phyloP scores from a whole-genome alignment of 192 early-diverging fungal genomes.

The Coemansia sp. region DNA sequence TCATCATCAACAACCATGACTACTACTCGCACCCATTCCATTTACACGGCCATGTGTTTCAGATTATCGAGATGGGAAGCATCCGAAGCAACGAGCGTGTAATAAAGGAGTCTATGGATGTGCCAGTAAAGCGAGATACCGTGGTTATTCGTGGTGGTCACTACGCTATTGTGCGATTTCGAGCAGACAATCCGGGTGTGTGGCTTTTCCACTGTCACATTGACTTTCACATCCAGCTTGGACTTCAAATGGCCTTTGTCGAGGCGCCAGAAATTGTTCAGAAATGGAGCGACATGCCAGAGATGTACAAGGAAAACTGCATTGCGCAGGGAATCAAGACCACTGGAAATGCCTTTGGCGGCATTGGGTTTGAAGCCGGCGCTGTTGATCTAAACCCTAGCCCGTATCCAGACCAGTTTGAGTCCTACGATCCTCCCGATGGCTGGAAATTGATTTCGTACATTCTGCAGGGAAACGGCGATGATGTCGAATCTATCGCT shows the following conservation, averaged over 20 bases:
- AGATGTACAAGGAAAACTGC: slow-evolving; percentile 62
- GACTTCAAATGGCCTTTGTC: slow-evolving; percentile 69
- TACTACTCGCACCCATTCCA: slow-evolving; percentile 77
- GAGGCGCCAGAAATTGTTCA: slow-evolving; percentile 68
- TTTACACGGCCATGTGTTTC: slow-evolving; percentile 85
- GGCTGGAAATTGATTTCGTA: slow-evolving; percentile 48
- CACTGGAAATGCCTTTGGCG: slow-evolving; percentile 71
- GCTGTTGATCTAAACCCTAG: slow-evolving; percentile 40
- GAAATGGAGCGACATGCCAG: slow-evolving; percentile 50
- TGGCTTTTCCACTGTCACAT: slow-evolving; percentile 87
- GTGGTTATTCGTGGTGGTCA: slow-evolving; percentile 63
- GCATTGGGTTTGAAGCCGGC: slow-evolving; percentile 60
- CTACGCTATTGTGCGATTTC: slow-evolving; percentile 69
- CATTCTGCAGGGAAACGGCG: slow-evolving; percentile 20
- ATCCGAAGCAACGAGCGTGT: slow-evolving; percentile 42
- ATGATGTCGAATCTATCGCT: slow-evolving; percentile 1
- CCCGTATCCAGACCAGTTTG: slow-evolving; percentile 37
- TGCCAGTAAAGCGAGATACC: slow-evolving; percentile 62
- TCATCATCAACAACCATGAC: slow-evolving; percentile 75
- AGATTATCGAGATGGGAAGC: slow-evolving; percentile 63
- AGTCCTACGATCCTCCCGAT: slow-evolving; percentile 34
- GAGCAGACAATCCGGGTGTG: slow-evolving; percentile 77
- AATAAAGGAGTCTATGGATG: slow-evolving; percentile 17
- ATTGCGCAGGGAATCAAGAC: slow-evolving; percentile 60
- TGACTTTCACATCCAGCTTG: slow-evolving; percentile 60